phyloP scores from a whole-genome alignment of 208 protist species.

The Kentomonas sorsogonicus region DNA sequence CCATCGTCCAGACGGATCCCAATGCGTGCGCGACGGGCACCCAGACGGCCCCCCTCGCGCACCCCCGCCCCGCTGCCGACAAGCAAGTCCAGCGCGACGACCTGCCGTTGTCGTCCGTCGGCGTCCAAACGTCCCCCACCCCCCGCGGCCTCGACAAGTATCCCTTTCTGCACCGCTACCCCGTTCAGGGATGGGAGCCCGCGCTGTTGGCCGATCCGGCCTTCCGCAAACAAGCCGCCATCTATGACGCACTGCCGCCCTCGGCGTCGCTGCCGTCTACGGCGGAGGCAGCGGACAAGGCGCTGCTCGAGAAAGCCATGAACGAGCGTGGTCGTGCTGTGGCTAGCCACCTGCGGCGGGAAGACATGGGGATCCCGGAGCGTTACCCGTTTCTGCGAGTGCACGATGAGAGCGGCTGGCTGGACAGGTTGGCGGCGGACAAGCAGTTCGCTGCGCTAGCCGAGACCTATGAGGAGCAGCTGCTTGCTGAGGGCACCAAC shows the following conservation, averaged over 20 bases:
- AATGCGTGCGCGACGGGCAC: no score
- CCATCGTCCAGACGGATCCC: no score
- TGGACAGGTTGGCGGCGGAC: conserved; percentile 11
- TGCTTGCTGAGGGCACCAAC: no score
- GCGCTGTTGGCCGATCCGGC: neutral
- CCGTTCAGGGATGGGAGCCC: conserved; percentile 9
- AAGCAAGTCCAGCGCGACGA: neutral
- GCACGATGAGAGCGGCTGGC: conserved; percentile 22
- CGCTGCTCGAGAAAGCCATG: conserved; percentile 12
- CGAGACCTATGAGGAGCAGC: no score
- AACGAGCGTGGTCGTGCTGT: conserved; percentile 14
- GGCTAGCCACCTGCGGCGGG: neutral
- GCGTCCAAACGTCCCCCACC: neutral
- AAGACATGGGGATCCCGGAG: neutral
- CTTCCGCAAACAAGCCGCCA: conserved; percentile 11
- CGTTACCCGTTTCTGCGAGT: conserved; percentile 23
- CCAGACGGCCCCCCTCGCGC: neutral
- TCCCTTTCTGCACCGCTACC: conserved; percentile 11
- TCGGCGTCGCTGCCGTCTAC: conserved; percentile 2
- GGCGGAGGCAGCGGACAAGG: neutral
- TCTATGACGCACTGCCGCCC: neutral
- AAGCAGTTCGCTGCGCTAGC: no score
- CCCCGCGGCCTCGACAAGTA: neutral
- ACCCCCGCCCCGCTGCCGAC: neutral
- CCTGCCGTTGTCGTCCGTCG: neutral